Percentiles rank a stretch among this genome's conserved stretches.
These are phyloP conservation scores for Syzygium malaccense DNA, from an alignment of 441 rosid species.

Conservation along the genomic window DNA sequence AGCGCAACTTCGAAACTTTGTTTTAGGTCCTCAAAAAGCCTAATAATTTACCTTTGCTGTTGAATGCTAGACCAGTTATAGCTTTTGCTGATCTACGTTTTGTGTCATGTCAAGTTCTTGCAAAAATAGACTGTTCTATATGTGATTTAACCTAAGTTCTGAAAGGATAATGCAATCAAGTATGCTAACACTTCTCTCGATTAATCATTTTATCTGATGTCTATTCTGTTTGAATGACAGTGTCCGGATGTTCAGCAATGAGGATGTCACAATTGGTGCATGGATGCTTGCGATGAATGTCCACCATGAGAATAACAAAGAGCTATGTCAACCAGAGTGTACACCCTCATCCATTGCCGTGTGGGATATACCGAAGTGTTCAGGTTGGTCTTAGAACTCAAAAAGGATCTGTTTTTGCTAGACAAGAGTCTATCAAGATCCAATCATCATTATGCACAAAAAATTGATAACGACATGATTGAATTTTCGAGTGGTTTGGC, in stretches of 20 bases:
- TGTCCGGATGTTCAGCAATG: conserved; percentile 94
- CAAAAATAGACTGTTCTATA: not conserved
- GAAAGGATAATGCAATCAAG: not conserved
- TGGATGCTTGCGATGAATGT: conserved; percentile 99
- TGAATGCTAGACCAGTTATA: not conserved
- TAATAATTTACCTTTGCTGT: not conserved
- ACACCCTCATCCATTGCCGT: conserved; percentile 65
- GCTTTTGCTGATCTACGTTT: not conserved
- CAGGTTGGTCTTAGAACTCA: conserved; percentile 41
- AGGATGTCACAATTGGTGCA: conserved; percentile 92
- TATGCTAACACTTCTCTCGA: not conserved
- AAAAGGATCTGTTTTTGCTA: not conserved
- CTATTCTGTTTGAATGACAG: conserved; percentile 30
- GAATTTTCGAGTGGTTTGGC: not conserved
- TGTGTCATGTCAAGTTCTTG: not conserved
- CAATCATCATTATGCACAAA: not conserved
- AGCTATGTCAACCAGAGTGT: conserved; percentile 63
- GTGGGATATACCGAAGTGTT: conserved; percentile 94
- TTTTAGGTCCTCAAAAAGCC: not conserved
- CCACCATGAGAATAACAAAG: conserved; percentile 64
- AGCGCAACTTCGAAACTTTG: not conserved
- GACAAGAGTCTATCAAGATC: not conserved
- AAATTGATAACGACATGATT: not conserved
- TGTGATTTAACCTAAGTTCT: not conserved
- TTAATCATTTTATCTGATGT: not conserved